Evolutionary conservation across 1,284 basidiomycete species (phyloP), one percentile per base, ranked within the genome.

Genomic region (Gymnopus androsaceus): DNA sequence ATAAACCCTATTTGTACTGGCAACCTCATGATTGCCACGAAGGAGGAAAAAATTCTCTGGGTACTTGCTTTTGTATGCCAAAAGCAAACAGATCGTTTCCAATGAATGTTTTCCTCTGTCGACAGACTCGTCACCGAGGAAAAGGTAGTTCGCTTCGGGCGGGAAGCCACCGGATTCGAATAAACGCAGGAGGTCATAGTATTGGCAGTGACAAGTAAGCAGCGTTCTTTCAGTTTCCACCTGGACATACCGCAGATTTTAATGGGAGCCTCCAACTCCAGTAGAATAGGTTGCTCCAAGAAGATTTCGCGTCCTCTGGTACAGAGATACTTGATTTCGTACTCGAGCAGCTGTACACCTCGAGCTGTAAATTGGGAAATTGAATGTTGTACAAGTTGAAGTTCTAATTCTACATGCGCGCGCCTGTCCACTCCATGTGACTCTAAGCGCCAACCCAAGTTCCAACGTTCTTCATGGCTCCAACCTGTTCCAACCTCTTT

Each of bases 61-160:
- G 79, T 96, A 96, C 82, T 96, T 96, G 84, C 96, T 96, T 84
- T 95, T 95, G 87, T 95, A 95, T 49, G 92, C 91, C 62, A 95
- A 85, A 57, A 95, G 81, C 30, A 91, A 82, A 67, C 92, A 95
- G 72, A 96, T 96, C 23, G 94, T 95, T 77, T 96, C 94, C 63
- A 96, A 83, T 50, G 88, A 91, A 74, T 95, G 94, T 75, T 96
- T 96, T 66, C 94, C 94, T 72, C 94, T 87, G 77, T 96, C 94
- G 66, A 96, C 94, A 69, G 95, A 96, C n/a, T n/a, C n/a, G 75
- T 95, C 94, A 60, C 94, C 94, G 48, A 96, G 84, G 82, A 96
- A 96, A 65, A 95, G 87, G 75, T 96, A 96, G 75, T 95, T 96
- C 59, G 94, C 92, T 83, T 95, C 92, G 76, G 94, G 94, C 33